Base-by-base conservation (phyloP, 768 basidiomycete genomes). In the Serendipita vermifera region DNA sequence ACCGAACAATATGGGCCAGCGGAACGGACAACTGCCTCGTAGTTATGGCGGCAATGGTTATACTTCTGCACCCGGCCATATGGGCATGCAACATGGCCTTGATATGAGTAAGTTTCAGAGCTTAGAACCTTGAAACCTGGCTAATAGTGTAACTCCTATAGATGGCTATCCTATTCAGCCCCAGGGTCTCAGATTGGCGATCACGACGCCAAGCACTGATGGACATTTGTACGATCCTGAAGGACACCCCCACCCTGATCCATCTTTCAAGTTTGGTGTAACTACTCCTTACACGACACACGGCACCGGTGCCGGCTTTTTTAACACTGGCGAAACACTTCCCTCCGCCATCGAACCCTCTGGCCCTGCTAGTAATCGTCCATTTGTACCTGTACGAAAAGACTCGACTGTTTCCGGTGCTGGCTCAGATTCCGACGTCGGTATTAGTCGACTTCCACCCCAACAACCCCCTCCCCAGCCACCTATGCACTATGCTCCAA, bases 281-380 rank as follows among this genome's bases (percentile, higher is more conserved):
- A 51, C 46, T 20, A 51, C 46, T 20, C 46, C 46, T 26, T 51
- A 51, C n/a, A 29, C 27, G 9, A 15, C n/a, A 20, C 15, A n/a
- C 31, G 46, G 46, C 20, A 20, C 46, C 6, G 46, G 46, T 29
- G 46, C 46, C 22, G 20, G 22, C 5, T 11, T 51, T 7, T 51
- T 51, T 29, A 29, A 51, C 9, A 51, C 46, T 26, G 4, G n/a
- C 27, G 46, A 51, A 9, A 20, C n/a, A 29, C 29, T 51, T 7
- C 46, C 46, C 24, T 51, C 46, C n/a, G 46, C 46, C n/a, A 51
- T 51, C 46, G 46, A 51, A 20, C 46, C 46, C n/a, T 29, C 20
- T 11, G 20, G 14, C 22, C 20, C 24, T 20, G 22, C n/a, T 7
- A 20, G 20, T 26, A 29, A 20, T 7, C 46, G 46, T 7, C n/a